phyloP scores from a whole-genome alignment of 169 alveolate species.

The Eimeria praecox region DNA sequence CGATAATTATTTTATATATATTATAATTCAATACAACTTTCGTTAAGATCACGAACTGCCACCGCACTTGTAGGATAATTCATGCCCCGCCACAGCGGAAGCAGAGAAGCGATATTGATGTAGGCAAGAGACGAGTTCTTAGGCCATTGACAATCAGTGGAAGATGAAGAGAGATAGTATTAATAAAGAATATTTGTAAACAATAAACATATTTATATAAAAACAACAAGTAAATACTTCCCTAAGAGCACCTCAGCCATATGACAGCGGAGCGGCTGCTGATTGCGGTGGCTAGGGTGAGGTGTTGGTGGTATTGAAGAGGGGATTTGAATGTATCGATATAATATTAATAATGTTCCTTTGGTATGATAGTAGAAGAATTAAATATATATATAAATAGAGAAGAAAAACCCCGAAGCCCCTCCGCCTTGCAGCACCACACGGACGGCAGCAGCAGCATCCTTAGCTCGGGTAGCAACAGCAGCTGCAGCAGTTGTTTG shows the following conservation, averaged over 20 bases:
- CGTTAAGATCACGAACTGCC: too few species aligned
- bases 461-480: background rate
- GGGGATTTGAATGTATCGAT: background rate
- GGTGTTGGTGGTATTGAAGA: background rate
- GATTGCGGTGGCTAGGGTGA: background rate
- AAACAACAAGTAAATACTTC: too few species aligned
- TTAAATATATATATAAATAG: too few species aligned
- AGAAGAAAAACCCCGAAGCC: background rate
- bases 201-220: too few species aligned
- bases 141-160: too few species aligned
- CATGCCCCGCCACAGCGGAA: too few species aligned
- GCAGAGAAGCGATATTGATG: background rate
- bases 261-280: background rate
- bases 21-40: too few species aligned
- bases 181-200: background rate
- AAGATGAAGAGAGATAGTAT: too few species aligned
- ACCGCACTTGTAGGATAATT: too few species aligned
- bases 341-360: too few species aligned
- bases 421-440: background rate
- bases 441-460: background rate
- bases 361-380: background rate
- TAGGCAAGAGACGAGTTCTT: background rate
- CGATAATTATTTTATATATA: too few species aligned
- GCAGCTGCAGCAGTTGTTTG: background rate
- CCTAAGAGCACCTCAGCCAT: background rate